Base-by-base conservation (phyloP, 352 stramenopile genomes). In the Phytophthora hybrid region DNA sequence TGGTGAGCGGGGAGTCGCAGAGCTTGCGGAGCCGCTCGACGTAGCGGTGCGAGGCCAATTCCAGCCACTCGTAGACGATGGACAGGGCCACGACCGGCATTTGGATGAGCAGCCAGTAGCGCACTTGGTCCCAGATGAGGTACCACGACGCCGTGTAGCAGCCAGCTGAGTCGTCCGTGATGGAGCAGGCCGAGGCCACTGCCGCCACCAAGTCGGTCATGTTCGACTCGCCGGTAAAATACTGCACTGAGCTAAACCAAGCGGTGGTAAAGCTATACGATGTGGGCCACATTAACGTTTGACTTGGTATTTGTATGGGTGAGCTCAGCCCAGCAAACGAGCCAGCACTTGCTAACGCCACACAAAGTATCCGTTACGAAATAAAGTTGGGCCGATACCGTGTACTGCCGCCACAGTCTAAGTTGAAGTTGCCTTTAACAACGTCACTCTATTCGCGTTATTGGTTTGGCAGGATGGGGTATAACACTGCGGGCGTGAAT, bases 91-190 rank as follows among this genome's bases (percentile, higher is more conserved):
- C 56, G 13, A 95, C 77, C 16, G 90, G 87, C 54, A 87, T 59
- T 69, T 96, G 90, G 41, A 94, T 80, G 26, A 95, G 85, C 69
- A 92, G 71, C 85, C 85, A 96, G 59, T 88, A 91, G 59, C 85
- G 88, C 19, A 95, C 67, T 69, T 96, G 90, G 74, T 90, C 82
- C 79, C 88, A 92, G 18, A 95, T 79, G 63, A 96, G 83, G 69
- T 85, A 87, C 90, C 90, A 96, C 32, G 87, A 92, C 3, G 90
- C 90, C 61, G 88, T 93, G 74, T 89, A 96, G 74, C 90, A 96
- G 13, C 65, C 73, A 0, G 79, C 71, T 23, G 74, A 81, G 61
- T 74, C 64, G 76, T 92, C 65, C 10, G 86, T 84, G 73, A 96
- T 82, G 46, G 71, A 80, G 64, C 89, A 96, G 7, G 82, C 85